A percentile compares a stretch with the other conserved stretches of the same genome.
Evolutionary conservation across 169 alveolate species (phyloP).

Genomic region (Condylostoma magnum): DNA sequence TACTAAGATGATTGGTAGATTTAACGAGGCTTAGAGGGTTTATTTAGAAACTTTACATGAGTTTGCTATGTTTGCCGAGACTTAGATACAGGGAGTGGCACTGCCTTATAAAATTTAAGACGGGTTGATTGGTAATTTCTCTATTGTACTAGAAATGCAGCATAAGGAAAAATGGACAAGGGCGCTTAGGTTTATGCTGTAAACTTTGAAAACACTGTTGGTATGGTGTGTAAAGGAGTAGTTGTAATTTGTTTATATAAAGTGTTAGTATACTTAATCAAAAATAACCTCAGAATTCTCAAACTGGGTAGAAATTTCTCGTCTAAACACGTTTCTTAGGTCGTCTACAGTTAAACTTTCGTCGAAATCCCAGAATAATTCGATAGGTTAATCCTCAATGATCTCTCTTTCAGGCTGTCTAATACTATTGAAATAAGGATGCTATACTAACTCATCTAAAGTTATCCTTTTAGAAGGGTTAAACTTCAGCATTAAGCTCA

Average conservation of each 20-base stretch:
- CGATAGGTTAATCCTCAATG: constrained; percentile 3
- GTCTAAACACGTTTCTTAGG: constrained; percentile 12
- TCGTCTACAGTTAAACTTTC: not conserved
- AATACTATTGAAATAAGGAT: constrained; percentile 86
- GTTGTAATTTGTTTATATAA: too few relatives aligned
- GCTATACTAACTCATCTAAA: constrained; percentile 93
- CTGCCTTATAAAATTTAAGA: constrained; percentile 7
- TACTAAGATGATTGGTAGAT: constrained; percentile 14
- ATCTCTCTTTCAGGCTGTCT: constrained; percentile 11
- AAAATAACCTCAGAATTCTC: too few relatives aligned
- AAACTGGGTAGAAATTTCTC: too few relatives aligned
- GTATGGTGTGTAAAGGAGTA: not conserved
- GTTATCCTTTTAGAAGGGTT: constrained; percentile 94
- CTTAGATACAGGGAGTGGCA: not conserved
- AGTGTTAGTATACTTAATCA: too few relatives aligned
- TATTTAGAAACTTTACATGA: constrained; percentile 3
- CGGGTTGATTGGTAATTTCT: not conserved
- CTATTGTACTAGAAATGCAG: not conserved
- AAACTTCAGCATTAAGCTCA: constrained; percentile 88
- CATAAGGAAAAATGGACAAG: constrained; percentile 25
- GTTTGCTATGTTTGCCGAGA: constrained; percentile 1
- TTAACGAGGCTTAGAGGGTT: not conserved
- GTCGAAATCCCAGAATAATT: constrained; percentile 10
- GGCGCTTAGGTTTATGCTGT: constrained; percentile 15
- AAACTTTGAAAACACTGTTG: not conserved